A percentile compares a stretch with the other conserved stretches of the same genome.
These are phyloP conservation scores for Populus pruinosa DNA, from an alignment of 345 rosid species.

Conservation along the genomic window DNA sequence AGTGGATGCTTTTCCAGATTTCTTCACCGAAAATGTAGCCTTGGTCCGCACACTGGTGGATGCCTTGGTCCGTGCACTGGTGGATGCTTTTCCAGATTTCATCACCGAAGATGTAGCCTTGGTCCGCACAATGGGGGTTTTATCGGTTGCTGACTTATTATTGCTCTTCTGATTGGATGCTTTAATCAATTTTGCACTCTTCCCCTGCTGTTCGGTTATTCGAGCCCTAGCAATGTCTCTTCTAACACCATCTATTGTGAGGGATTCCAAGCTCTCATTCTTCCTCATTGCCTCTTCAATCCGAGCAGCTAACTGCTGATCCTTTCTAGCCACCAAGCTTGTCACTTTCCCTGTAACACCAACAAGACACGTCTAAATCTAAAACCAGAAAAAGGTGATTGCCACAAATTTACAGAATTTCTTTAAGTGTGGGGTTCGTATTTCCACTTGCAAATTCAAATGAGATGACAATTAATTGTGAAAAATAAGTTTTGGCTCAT, in stretches of 20 bases:
- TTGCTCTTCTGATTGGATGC: constrained; percentile 43
- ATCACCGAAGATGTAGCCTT: constrained; percentile 28
- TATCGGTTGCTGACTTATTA: constrained; percentile 19
- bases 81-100: constrained; percentile 36
- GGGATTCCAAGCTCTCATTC: constrained; percentile 81
- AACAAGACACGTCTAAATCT: background rate
- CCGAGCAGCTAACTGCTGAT: constrained; percentile 49
- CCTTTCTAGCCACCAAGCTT: constrained; percentile 71
- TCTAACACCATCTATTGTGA: constrained; percentile 54
- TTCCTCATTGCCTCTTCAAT: constrained; percentile 79
- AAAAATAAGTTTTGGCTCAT: background rate
- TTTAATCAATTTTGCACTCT: constrained; percentile 41
- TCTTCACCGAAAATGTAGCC: constrained; percentile 28
- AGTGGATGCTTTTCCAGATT: constrained; percentile 34
- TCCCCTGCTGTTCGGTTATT: constrained; percentile 63
- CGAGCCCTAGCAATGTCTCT: constrained; percentile 62
- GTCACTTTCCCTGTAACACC: constrained; percentile 73
- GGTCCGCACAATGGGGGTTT: background rate
- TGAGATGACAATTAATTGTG: background rate
- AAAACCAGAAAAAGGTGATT: background rate
- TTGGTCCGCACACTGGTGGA: constrained; percentile 21
- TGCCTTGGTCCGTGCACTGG: constrained; percentile 4
- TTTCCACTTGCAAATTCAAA: background rate
- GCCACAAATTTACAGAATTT: background rate
- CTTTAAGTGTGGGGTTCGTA: background rate